These are phyloP conservation scores for Fibroporia radiculosa DNA, from an alignment of 768 basidiomycete genomes.

Conservation along the genomic window DNA sequence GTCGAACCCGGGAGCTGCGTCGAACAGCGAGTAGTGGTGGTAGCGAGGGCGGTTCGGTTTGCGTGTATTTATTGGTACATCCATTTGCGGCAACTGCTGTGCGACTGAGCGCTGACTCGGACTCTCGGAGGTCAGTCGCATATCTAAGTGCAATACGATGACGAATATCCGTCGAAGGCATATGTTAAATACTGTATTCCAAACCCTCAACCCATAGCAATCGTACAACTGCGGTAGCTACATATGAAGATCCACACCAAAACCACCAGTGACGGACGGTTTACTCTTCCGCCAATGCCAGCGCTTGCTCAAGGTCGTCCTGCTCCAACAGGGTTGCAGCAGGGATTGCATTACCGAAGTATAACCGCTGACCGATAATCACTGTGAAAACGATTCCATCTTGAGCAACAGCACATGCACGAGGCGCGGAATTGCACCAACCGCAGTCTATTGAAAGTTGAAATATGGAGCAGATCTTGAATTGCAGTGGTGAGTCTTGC, in stretches of 20 bases:
- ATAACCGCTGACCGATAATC: conserved; percentile 65
- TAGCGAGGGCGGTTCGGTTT: conserved; percentile 8
- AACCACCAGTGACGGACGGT: not conserved
- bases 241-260: no score
- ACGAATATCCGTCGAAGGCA: conserved; percentile 1
- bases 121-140: not conserved
- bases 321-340: conserved; percentile 37
- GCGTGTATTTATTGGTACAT: conserved; percentile 11
- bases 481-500: conserved; percentile 65
- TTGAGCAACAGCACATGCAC: not conserved
- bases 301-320: conserved; percentile 69
- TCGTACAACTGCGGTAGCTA: no score
- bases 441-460: conserved; percentile 75
- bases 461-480: conserved; percentile 77
- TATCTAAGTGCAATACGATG: not conserved
- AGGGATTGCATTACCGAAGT: conserved; percentile 70
- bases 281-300: conserved; percentile 58
- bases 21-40: conserved; percentile 13
- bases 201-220: no score
- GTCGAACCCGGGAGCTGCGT: conserved; percentile 19
- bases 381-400: conserved; percentile 29
- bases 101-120: not conserved
- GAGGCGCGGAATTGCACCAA: conserved; percentile 27
- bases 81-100: conserved; percentile 9
- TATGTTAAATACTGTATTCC: no score